These are phyloP conservation scores for Colletotrichum viniferum DNA, from an alignment of 2,329 filamentous ascomycete genomes.

Conservation along the genomic window DNA sequence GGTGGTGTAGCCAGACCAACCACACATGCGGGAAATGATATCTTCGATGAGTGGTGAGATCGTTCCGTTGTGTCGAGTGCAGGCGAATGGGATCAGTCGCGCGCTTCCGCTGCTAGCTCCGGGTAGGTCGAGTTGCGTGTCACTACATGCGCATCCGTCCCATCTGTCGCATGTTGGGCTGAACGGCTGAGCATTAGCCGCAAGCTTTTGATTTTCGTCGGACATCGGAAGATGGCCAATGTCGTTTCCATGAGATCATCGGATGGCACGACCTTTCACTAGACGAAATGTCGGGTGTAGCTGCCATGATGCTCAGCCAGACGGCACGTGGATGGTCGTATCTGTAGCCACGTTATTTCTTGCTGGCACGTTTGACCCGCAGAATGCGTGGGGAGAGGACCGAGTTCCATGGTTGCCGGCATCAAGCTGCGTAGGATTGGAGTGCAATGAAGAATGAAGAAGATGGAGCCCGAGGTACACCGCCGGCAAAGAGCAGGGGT, in stretches of 20 bases:
- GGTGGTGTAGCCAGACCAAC: neutral
- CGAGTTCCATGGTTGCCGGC: neutral
- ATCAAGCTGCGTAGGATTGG: neutral
- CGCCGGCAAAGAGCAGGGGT: conserved; percentile 8
- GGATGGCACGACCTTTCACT: neutral
- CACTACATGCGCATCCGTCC: neutral
- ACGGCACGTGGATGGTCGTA: neutral
- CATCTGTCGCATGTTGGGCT: neutral
- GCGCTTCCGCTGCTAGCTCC: neutral
- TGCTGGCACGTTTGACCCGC: neutral
- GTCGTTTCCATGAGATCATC: neutral
- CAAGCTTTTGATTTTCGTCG: neutral
- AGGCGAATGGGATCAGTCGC: neutral
- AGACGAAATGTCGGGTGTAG: neutral
- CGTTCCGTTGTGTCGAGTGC: neutral
- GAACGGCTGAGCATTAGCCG: neutral
- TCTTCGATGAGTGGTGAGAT: neutral
- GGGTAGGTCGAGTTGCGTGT: neutral
- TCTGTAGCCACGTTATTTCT: neutral
- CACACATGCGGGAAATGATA: neutral
- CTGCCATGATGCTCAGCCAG: neutral
- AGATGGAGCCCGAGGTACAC: neutral
- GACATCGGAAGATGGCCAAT: neutral
- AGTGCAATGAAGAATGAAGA: neutral
- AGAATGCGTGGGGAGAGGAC: neutral